A percentile compares a stretch with the other conserved stretches of the same genome.
These are phyloP conservation scores for Quercus tomentella DNA, from an alignment of 331 rosid species.

Conservation along the genomic window DNA sequence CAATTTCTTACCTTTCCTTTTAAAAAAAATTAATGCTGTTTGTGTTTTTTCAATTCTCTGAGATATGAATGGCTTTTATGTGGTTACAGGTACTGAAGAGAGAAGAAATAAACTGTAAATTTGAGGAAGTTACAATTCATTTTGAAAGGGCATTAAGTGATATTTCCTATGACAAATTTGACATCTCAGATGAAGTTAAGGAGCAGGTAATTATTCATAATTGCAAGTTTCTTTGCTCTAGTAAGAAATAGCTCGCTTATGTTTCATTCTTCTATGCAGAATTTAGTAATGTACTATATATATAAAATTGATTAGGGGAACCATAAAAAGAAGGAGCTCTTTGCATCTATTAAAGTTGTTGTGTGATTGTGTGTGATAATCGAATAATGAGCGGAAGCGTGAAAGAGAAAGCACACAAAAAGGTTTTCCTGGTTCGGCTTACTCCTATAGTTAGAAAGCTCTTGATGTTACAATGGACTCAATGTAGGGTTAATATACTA, in stretches of 20 bases:
- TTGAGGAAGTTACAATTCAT: constrained; percentile 41
- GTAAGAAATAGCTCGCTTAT: not conserved
- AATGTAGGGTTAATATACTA: no score
- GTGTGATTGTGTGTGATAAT: no score
- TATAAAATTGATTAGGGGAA: not conserved
- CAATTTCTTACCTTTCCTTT: not conserved
- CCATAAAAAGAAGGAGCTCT: not conserved
- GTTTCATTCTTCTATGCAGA: not conserved
- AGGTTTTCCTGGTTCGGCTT: no score
- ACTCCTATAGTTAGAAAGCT: no score
- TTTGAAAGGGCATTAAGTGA: constrained; percentile 57
- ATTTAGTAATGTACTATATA: not conserved
- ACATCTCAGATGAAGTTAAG: constrained; percentile 78
- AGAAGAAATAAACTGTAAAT: constrained; percentile 46
- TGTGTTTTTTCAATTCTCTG: not conserved
- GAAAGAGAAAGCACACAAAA: no score
- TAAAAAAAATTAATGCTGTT: no score
- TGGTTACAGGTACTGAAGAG: constrained; percentile 51
- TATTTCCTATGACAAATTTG: constrained; percentile 43
- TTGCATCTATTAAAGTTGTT: not conserved
- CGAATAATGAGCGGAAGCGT: no score
- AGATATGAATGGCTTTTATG: not conserved
- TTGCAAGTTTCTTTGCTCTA: not conserved
- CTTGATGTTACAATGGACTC: no score
- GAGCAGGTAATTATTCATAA: constrained; percentile 58